Evolutionary conservation across 306 rosid species (phyloP), one percentile per base, ranked within the genome.

Genomic region (Prunus padus): DNA sequence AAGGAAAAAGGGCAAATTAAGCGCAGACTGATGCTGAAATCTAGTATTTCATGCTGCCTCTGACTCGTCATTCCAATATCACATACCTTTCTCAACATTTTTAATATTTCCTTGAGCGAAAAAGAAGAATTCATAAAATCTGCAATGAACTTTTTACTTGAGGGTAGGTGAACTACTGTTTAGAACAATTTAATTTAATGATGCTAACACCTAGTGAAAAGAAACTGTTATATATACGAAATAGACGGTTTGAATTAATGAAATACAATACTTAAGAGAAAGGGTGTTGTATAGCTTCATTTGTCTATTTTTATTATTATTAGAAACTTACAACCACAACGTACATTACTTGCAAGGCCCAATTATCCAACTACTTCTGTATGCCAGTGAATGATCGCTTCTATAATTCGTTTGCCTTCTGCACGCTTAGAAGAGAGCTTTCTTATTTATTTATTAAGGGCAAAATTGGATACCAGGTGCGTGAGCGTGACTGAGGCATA

Each of bases 1-100:
- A 22, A 12, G 45, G 19, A 51, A 20, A 54, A 14, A 37, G 7
- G 4, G 30, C 8, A 19, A 11, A 69, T 69, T 51, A 30, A 56
- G 49, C 66, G 44, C 66, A 61, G 40, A 61, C 18, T 61, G 42
- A 28, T 61, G 73, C 62, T 69, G 62, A 69, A 30, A 30, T 69
- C 62, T 51, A 37, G 62, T 69, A 4, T 19, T 69, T 69, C 61
- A 45, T 67, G 72, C 72, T 45, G 54, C 19, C 22, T 20, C 62
- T 51, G 62, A 69, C 62, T 69, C 60, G 28, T 51, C 15, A 26
- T 69, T 49, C 60, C 74, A 47, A 20, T n/a, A 15, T 47, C 73
- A 50, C 47, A 18, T 59, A 11, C 37, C 19, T 59, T 59, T 61
- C 42, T 28, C 44, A 69, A 31, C 26, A 69, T 28, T 37, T 51